A percentile compares a stretch with the other conserved stretches of the same genome.
phyloP scores from a whole-genome alignment of 371 early-diverging fungal species.

The Capniomyces stellatus region DNA sequence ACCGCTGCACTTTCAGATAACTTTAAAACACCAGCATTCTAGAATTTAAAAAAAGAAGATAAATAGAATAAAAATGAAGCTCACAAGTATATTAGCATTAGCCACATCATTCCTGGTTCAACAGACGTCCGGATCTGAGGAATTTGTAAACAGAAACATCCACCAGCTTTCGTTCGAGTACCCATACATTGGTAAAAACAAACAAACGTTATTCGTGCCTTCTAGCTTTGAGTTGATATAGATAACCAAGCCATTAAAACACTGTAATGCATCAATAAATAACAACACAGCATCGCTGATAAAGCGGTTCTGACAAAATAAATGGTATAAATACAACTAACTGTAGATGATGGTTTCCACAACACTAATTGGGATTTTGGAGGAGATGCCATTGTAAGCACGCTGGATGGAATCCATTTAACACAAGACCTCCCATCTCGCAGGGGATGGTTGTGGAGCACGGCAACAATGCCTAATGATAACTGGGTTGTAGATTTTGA shows the following conservation, averaged over 20 bases:
- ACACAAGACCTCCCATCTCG: conserved; percentile 64
- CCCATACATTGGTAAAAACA: neutral
- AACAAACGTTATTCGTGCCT: neutral
- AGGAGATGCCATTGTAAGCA: conserved; percentile 40
- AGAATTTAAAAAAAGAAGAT: too few relatives aligned
- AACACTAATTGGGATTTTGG: conserved; percentile 24
- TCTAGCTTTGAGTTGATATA: neutral
- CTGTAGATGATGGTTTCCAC: conserved; percentile 24
- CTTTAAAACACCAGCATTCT: too few relatives aligned
- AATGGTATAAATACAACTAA: neutral
- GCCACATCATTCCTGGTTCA: too few relatives aligned
- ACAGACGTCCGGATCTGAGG: too few relatives aligned
- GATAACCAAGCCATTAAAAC: neutral
- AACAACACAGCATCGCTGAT: neutral
- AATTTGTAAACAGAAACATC: too few relatives aligned
- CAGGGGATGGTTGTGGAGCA: conserved; percentile 73
- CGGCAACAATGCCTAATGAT: conserved; percentile 39
- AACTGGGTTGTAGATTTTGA: conserved; percentile 85
- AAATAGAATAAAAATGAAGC: too few relatives aligned
- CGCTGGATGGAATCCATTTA: conserved; percentile 56
- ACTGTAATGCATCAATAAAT: neutral
- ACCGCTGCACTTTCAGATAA: too few relatives aligned
- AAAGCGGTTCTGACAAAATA: neutral
- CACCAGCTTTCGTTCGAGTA: neutral
- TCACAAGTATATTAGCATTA: too few relatives aligned